phyloP scores from a whole-genome alignment of 176 grass and related monocot species.

The Lolium multiflorum region DNA sequence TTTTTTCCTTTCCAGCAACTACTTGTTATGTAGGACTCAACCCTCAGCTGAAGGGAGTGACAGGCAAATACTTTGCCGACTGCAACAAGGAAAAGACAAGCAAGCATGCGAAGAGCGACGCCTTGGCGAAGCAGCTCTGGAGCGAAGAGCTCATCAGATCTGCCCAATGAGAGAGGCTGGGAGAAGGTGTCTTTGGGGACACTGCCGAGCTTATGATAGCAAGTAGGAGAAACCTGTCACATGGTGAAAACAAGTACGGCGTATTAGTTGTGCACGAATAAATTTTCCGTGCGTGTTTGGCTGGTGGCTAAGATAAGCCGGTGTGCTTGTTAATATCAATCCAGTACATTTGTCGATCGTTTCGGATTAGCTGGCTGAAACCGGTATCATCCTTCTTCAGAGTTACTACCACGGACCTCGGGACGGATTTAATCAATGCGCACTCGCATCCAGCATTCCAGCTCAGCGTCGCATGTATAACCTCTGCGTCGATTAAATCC shows the following conservation, averaged over 20 bases:
- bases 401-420: too few species aligned
- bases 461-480: too few species aligned
- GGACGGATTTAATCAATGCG: too few species aligned
- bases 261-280: slow-evolving; percentile 37
- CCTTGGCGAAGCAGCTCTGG: slow-evolving; percentile 67
- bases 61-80: slow-evolving; percentile 76
- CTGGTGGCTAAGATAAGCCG: background rate
- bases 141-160: slow-evolving; percentile 79
- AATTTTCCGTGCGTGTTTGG: background rate
- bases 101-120: slow-evolving; percentile 26
- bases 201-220: background rate
- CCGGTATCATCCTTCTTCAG: background rate
- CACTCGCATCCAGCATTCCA: too few species aligned
- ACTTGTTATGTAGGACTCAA: slow-evolving; percentile 60
- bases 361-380: background rate
- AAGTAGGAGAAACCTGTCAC: slow-evolving; percentile 23
- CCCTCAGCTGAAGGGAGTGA: slow-evolving; percentile 63
- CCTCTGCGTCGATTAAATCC: too few species aligned
- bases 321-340: slow-evolving; percentile 6
- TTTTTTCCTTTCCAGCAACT: too few species aligned
- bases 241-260: background rate
- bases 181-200: background rate
- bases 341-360: too few species aligned
- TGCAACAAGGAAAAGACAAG: slow-evolving; percentile 62
- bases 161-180: slow-evolving; percentile 39